Conservation (phyloP, 2,329 filamentous ascomycete genomes). For the Beauveria pseudobassiana region DNA sequence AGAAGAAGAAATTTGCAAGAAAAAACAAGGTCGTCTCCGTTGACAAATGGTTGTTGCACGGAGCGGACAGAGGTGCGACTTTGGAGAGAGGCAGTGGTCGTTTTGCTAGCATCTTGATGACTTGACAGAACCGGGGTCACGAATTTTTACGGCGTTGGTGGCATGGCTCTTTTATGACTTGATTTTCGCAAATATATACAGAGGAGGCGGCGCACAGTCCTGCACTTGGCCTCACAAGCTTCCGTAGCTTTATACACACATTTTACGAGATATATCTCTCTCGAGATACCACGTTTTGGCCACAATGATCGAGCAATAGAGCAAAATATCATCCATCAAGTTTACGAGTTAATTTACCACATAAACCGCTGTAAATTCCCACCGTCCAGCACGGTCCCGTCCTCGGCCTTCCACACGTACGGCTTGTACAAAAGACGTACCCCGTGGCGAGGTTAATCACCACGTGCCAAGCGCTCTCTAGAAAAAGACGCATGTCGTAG, state of each 20-base stretch:
- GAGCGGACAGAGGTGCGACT: too few species aligned
- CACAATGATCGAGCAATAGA: not conserved
- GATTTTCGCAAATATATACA: not conserved
- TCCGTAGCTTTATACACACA: not conserved
- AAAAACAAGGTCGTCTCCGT: not conserved
- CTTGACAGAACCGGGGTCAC: not conserved
- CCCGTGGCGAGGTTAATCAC: conserved; percentile 58
- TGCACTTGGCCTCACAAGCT: not conserved
- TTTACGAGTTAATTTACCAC: conserved; percentile 46
- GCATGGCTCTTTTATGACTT: not conserved
- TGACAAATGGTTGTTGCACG: too few species aligned
- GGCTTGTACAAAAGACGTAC: conserved; percentile 63
- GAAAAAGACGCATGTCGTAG: conserved; percentile 39
- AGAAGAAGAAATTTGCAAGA: not conserved
- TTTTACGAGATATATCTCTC: not conserved
- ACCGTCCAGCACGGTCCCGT: conserved; percentile 44
- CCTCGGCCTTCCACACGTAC: conserved; percentile 56
- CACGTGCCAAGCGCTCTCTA: conserved; percentile 65
- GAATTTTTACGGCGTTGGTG: not conserved
- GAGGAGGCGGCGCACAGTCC: not conserved
- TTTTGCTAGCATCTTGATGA: not conserved
- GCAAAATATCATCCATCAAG: not conserved
- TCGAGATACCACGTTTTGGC: too few species aligned
- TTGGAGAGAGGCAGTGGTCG: too few species aligned
- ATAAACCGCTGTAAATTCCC: conserved; percentile 69